Evolutionary conservation across 2,329 filamentous ascomycete genomes (phyloP), one percentile per base, ranked within the genome.

Genomic region (Emergomyces orientalis): DNA sequence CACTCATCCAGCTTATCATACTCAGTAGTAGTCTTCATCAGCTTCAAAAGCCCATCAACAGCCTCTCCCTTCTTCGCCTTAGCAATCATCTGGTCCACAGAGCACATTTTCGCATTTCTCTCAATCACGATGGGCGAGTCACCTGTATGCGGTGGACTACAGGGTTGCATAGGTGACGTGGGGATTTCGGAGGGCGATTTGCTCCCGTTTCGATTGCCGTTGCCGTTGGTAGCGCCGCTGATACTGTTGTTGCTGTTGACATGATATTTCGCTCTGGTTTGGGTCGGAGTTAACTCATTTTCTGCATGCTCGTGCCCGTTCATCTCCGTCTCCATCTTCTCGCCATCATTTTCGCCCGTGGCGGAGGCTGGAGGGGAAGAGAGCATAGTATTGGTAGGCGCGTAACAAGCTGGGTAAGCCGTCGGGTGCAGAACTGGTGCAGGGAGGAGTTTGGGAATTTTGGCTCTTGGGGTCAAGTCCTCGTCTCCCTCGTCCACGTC

Each of bases 11-110:
- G 61, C n/a, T 45, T 67, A 39, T 71, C 68, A 37, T 68, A 68
- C 55, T 69, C 66, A 37, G 70, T 70, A 11, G 70, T 67, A 30
- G 74, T 76, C 27, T 70, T 72, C 75, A 76, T 77, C 14, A 77
- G 67, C 63, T 75, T 76, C 41, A 77, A 65, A 37, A 77, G 63
- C 30, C 75, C 75, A 62, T 77, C 74, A 5, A 76, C 71, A 1
- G 75, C 75, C 49, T 75, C 74, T 19, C 74, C 75, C 37, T 65
- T 55, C 37, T 76, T 72, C 43, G 71, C 71, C 22, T 70, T 71
- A 11, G 64, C 65, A 25, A 62, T 63, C 51, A 66, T 65, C 45
- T 64, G 63, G 34, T 70, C 68, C 7, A 63, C 64, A 17, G 62
- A 52, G 39, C 63, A 66, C 14, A 67, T 66, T n/a, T 61, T 61